Percentiles rank a stretch among this genome's conserved stretches.
Evolutionary conservation across 345 rosid species (phyloP).

Genomic region (Mallotus nudiflorus): DNA sequence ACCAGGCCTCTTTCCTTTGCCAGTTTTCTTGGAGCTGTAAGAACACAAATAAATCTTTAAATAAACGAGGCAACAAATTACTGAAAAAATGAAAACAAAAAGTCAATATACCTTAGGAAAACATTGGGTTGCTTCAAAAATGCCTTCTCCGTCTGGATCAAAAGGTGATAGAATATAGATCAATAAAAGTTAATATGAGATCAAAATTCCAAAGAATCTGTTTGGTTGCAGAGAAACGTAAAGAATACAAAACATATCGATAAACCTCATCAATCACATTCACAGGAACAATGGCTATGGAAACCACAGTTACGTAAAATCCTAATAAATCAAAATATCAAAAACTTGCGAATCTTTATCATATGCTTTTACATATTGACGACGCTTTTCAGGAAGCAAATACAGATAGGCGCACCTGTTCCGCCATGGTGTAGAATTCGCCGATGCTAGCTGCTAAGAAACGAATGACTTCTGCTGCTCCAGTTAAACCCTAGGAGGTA

Average conservation of each 20-base stretch:
- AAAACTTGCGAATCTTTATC: too few relatives aligned
- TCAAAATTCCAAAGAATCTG: neutral
- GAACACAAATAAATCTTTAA: neutral
- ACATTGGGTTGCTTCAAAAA: constrained; percentile 89
- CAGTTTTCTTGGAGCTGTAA: constrained; percentile 70
- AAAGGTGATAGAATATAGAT: neutral
- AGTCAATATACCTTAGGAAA: constrained; percentile 51
- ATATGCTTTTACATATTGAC: too few relatives aligned
- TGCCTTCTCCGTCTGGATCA: constrained; percentile 72
- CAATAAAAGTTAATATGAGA: neutral
- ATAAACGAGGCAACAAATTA: neutral
- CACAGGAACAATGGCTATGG: too few relatives aligned
- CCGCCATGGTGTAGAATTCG: constrained; percentile 10
- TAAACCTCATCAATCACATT: too few relatives aligned
- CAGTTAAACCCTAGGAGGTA: neutral
- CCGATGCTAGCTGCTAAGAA: neutral
- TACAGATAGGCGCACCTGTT: neutral
- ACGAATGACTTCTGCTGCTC: too few relatives aligned
- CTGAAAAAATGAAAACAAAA: neutral
- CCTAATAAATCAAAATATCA: too few relatives aligned
- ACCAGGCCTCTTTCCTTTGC: constrained; percentile 94
- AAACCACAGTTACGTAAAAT: too few relatives aligned
- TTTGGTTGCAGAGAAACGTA: neutral
- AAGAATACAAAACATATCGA: neutral
- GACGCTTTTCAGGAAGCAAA: too few relatives aligned